Percentiles rank a stretch among this genome's conserved stretches.
phyloP scores from a whole-genome alignment of 352 stramenopile species.

The Globisporangium polare region DNA sequence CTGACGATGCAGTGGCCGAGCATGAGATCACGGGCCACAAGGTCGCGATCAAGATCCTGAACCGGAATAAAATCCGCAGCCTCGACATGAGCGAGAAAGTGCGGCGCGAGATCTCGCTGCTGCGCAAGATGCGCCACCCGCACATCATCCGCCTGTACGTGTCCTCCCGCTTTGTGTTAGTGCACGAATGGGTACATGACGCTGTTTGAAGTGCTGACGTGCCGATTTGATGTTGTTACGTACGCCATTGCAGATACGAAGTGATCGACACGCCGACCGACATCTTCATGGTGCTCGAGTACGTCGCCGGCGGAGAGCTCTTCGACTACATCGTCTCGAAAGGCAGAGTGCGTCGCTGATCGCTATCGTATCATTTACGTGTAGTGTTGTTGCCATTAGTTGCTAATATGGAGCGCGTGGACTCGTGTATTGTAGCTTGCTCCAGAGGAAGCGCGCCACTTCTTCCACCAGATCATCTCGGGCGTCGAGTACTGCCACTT shows the following conservation, averaged over 20 bases:
- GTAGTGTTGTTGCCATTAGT: conserved; percentile 7
- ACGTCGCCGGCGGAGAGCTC: conserved; percentile 91
- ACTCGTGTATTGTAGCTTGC: conserved; percentile 62
- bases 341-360: conserved; percentile 52
- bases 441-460: conserved; percentile 96
- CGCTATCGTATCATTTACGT: no score
- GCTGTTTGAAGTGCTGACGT: background rate
- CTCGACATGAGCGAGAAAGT: conserved; percentile 99
- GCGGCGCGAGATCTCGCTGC: conserved; percentile 98
- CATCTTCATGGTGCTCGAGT: conserved; percentile 96
- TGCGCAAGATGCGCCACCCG: conserved; percentile 98
- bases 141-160: conserved; percentile 99
- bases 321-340: conserved; percentile 99
- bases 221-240: background rate
- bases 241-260: conserved; percentile 77
- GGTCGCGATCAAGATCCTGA: conserved; percentile 99
- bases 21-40: conserved; percentile 98
- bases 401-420: background rate
- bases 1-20: conserved; percentile 86
- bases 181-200: background rate
- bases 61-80: conserved; percentile 98
- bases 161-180: background rate
- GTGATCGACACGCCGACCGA: conserved; percentile 99
- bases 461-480: conserved; percentile 99
- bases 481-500: conserved; percentile 99